Conservation (phyloP, 495 filamentous ascomycete genomes). For the Cryomyces antarcticus region DNA sequence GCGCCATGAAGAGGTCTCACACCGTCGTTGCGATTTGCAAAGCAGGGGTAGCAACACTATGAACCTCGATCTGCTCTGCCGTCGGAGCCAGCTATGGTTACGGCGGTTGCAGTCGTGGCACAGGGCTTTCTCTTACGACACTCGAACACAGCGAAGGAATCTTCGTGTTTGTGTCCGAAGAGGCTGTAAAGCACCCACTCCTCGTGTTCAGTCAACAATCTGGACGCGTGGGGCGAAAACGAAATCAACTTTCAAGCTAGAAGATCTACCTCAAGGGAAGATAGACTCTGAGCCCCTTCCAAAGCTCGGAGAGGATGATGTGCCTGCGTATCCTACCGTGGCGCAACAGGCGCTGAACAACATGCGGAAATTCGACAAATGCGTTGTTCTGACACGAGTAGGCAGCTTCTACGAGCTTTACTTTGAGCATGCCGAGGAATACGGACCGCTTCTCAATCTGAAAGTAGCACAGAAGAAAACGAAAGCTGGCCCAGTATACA, state of each 20-base stretch:
- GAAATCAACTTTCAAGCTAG: slow-evolving; percentile 31
- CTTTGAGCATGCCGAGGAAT: slow-evolving; percentile 79
- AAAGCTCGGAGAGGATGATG: slow-evolving; percentile 24
- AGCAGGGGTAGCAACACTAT: no score
- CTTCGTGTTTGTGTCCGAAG: no score
- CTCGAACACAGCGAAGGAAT: no score
- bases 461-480: slow-evolving; percentile 73
- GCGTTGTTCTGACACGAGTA: slow-evolving; percentile 74
- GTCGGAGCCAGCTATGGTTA: not conserved
- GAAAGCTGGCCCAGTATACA: slow-evolving; percentile 50
- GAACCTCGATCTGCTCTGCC: no score
- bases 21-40: no score
- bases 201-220: not conserved
- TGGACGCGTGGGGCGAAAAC: slow-evolving; percentile 27
- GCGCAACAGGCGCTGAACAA: slow-evolving; percentile 77
- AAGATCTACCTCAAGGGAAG: slow-evolving; percentile 45
- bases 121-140: not conserved
- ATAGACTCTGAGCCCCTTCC: slow-evolving; percentile 14
- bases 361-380: slow-evolving; percentile 76
- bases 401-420: slow-evolving; percentile 96
- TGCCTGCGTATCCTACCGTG: slow-evolving; percentile 60
- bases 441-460: slow-evolving; percentile 66
- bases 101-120: not conserved
- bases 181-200: no score
- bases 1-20: no score